Percentiles rank a stretch among this genome's conserved stretches.
Conservation (phyloP, 1,284 basidiomycete species). For the Hemileccinum hortonii region DNA sequence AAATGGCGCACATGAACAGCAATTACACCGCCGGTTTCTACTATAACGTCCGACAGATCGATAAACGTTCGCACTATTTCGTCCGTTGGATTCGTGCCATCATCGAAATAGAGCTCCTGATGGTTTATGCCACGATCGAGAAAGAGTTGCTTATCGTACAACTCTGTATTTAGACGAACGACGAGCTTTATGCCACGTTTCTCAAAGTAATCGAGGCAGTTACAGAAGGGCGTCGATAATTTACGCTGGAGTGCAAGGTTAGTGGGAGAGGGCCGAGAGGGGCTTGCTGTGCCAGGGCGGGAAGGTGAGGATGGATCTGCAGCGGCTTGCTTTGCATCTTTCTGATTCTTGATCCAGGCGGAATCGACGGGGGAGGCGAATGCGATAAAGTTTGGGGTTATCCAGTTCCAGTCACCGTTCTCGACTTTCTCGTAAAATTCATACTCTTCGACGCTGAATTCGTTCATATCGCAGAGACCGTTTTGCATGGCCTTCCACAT, state of each 20-base stretch:
- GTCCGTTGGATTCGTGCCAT: slow-evolving; percentile 96
- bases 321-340: slow-evolving; percentile 60
- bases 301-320: slow-evolving; percentile 38
- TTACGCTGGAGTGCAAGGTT: slow-evolving; percentile 71
- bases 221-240: slow-evolving; percentile 75
- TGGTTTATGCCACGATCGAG: slow-evolving; percentile 87
- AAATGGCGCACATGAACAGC: slow-evolving; percentile 76
- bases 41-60: slow-evolving; percentile 75
- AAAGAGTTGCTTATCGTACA: slow-evolving; percentile 89
- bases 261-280: slow-evolving; percentile 30
- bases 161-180: slow-evolving; percentile 89
- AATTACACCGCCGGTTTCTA: slow-evolving; percentile 77
- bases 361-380: slow-evolving; percentile 93
- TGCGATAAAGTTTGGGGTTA: slow-evolving; percentile 90
- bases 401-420: slow-evolving; percentile 98
- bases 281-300: slow-evolving; percentile 26
- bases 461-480: slow-evolving; percentile 86
- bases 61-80: slow-evolving; percentile 93
- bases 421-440: slow-evolving; percentile 94
- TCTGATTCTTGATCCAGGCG: slow-evolving; percentile 70
- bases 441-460: slow-evolving; percentile 88
- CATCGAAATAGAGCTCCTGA: slow-evolving; percentile 93
- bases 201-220: slow-evolving; percentile 91
- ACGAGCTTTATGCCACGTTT: slow-evolving; percentile 88
- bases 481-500: slow-evolving; percentile 92